Evolutionary conservation across 352 stramenopile species (phyloP).

Genomic region (Phytophthora agathidicida): DNA sequence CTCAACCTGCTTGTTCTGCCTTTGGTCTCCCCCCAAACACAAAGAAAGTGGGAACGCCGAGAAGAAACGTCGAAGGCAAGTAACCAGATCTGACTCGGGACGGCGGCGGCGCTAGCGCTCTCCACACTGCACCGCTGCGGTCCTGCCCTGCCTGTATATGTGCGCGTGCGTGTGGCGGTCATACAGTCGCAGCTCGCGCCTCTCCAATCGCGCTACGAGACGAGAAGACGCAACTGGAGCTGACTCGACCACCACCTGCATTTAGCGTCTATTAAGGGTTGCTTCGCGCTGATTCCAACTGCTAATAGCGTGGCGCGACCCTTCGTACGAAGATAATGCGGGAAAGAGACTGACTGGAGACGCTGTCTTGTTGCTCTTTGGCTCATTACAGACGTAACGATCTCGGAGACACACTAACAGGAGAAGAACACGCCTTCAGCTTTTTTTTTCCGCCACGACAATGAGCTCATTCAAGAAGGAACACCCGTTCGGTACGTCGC

Average conservation of each 20-base stretch:
- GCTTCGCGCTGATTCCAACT: slow-evolving; percentile 4
- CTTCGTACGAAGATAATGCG: slow-evolving; percentile 5
- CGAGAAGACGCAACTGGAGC: slow-evolving; percentile 1
- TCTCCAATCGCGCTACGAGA: slow-evolving; percentile 2
- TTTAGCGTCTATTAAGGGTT: slow-evolving; percentile 15
- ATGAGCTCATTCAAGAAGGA: slow-evolving; percentile 94
- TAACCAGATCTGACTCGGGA: slow-evolving; percentile 16
- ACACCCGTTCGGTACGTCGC: slow-evolving; percentile 79
- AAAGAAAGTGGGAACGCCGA: slow-evolving; percentile 44
- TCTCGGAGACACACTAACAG: slow-evolving; percentile 17
- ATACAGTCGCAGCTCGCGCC: background rate
- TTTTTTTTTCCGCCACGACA: slow-evolving; percentile 13
- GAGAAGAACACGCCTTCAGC: slow-evolving; percentile 18
- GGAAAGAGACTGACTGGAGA: slow-evolving; percentile 29
- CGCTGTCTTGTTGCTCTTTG: slow-evolving; percentile 14
- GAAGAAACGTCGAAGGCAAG: slow-evolving; percentile 51
- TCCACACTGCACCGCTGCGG: background rate
- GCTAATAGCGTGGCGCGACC: slow-evolving; percentile 19
- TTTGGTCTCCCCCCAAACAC: slow-evolving; percentile 25
- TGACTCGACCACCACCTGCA: slow-evolving; percentile 1
- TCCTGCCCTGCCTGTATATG: background rate
- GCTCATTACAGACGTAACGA: slow-evolving; percentile 25
- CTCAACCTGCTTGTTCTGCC: slow-evolving; percentile 26
- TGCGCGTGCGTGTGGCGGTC: slow-evolving; percentile 1
- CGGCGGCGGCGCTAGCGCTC: background rate